Evolutionary conservation across 129 eudicot genomes (phyloP).

Genomic region (Ambrosia artemisiifolia): DNA sequence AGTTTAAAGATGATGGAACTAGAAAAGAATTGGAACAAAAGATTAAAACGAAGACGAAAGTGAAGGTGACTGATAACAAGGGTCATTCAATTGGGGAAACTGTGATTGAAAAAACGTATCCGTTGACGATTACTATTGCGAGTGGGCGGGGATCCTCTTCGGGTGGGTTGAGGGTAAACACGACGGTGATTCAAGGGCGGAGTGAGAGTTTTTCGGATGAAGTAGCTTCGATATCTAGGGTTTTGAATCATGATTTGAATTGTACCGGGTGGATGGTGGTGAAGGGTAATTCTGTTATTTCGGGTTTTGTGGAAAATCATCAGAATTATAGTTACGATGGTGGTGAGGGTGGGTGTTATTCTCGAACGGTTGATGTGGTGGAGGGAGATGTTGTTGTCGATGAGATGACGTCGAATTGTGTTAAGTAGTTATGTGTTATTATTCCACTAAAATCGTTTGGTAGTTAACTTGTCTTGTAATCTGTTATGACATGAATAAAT

Average conservation of each 20-base stretch:
- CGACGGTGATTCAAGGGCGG: slow-evolving; percentile 40
- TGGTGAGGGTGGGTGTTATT: slow-evolving; percentile 48
- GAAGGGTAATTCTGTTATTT: slow-evolving; percentile 52
- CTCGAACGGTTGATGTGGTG: slow-evolving; percentile 43
- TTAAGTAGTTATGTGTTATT: no score
- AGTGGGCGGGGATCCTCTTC: slow-evolving; percentile 32
- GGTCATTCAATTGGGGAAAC: slow-evolving; percentile 25
- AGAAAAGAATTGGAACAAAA: slow-evolving; percentile 38
- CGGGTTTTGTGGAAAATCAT: slow-evolving; percentile 52
- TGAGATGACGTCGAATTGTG: slow-evolving; percentile 33
- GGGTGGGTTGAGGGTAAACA: slow-evolving; percentile 44
- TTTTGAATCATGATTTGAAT: slow-evolving; percentile 40
- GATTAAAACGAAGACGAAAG: slow-evolving; percentile 38
- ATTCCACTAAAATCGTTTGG: no score
- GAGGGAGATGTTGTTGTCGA: slow-evolving; percentile 43
- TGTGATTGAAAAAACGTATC: slow-evolving; percentile 36
- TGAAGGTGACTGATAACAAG: slow-evolving; percentile 26
- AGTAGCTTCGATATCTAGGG: neutral
- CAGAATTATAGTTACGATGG: slow-evolving; percentile 42
- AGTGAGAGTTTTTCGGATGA: slow-evolving; percentile 33
- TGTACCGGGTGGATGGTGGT: slow-evolving; percentile 74
- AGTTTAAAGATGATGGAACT: slow-evolving; percentile 33
- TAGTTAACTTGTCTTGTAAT: no score
- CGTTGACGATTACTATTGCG: slow-evolving; percentile 32
- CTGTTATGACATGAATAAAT: no score